Conservation (phyloP, 2,329 filamentous ascomycete species). For the Penicillium sumatraense region DNA sequence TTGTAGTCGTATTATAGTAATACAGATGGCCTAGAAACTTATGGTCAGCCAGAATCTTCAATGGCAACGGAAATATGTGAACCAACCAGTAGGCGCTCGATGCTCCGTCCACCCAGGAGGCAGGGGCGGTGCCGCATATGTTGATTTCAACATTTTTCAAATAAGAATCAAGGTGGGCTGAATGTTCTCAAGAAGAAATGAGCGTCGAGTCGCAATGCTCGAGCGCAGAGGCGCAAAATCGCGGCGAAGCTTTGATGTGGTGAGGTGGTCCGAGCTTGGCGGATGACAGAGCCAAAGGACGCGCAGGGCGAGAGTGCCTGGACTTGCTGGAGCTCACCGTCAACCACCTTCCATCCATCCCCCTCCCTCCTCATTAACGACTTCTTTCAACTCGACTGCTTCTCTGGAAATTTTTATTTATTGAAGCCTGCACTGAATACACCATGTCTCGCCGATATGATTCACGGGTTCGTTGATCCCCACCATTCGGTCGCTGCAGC, state of each 20-base stretch:
- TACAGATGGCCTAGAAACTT: conserved; percentile 71
- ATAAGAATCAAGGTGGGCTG: not conserved
- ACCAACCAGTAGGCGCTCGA: conserved; percentile 74
- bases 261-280: conserved; percentile 46
- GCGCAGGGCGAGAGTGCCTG: conserved; percentile 47
- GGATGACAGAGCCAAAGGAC: conserved; percentile 36
- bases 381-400: conserved; percentile 18
- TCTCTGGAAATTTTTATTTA: conserved; percentile 11
- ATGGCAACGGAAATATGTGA: conserved; percentile 9
- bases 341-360: conserved; percentile 28
- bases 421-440: conserved; percentile 9
- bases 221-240: conserved; percentile 6
- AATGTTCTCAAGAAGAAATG: not conserved
- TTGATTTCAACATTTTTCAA: conserved; percentile 74
- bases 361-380: conserved; percentile 26
- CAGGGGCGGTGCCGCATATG: conserved; percentile 71
- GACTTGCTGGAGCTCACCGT: conserved; percentile 40
- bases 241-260: conserved; percentile 31
- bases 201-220: conserved; percentile 11
- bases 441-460: conserved; percentile 95
- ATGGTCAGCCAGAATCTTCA: conserved; percentile 25
- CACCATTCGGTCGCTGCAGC: conserved; percentile 29
- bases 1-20: conserved; percentile 82
- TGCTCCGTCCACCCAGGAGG: conserved; percentile 91
- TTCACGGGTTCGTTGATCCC: conserved; percentile 73